Evolutionary conservation across 1,284 basidiomycete genomes (phyloP).

Genomic region (Lignosus rhinocerotis): DNA sequence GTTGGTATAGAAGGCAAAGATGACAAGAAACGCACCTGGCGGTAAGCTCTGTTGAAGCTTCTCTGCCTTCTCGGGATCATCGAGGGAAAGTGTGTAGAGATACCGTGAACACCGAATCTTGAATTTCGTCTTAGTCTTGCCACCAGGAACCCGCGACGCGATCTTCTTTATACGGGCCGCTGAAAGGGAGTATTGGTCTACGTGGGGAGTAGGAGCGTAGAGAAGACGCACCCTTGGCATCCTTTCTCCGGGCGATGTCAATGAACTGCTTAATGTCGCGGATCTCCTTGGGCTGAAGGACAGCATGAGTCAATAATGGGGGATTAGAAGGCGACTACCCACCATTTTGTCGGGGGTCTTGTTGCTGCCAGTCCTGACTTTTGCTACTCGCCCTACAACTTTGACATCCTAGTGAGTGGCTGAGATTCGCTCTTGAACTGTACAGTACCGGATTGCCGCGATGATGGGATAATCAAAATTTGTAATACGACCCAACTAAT

Average conservation of each 20-base stretch:
- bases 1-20: neutral
- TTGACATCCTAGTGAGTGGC: conserved; percentile 9
- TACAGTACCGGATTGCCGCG: conserved; percentile 17
- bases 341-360: conserved; percentile 31
- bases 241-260: conserved; percentile 91
- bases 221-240: conserved; percentile 65
- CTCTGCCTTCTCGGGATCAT: conserved; percentile 98
- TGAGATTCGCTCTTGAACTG: conserved; percentile 23
- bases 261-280: conserved; percentile 99
- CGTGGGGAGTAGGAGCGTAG: conserved; percentile 17
- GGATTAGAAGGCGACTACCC: conserved; percentile 3
- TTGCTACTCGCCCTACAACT: neutral
- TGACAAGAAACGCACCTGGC: conserved; percentile 67
- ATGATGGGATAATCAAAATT: neutral
- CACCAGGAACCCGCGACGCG: conserved; percentile 63
- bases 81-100: conserved; percentile 95
- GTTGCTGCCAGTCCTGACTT: conserved; percentile 14
- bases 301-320: neutral
- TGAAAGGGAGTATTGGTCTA: conserved; percentile 35
- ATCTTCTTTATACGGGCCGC: conserved; percentile 98
- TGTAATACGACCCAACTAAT: too few species aligned
- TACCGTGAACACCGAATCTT: conserved; percentile 98
- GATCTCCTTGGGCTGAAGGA: conserved; percentile 91
- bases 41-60: conserved; percentile 97
- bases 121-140: conserved; percentile 93